These are phyloP conservation scores for Lachnum nothofagi DNA, from an alignment of 2,329 filamentous ascomycete species.

Conservation along the genomic window DNA sequence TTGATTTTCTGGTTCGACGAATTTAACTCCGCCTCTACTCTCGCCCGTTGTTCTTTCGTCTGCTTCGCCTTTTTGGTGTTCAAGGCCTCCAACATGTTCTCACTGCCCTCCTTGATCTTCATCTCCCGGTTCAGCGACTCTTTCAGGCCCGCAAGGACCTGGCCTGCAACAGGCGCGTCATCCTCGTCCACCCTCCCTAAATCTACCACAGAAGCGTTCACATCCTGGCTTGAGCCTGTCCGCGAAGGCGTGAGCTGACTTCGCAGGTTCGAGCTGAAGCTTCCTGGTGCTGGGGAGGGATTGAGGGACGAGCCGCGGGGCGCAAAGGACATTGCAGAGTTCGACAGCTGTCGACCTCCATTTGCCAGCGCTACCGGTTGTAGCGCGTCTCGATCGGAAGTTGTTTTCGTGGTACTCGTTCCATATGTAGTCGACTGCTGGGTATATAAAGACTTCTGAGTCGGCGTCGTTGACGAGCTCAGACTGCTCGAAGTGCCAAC, in stretches of 20 bases:
- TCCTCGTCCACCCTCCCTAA: conserved; percentile 61
- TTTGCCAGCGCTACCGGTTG: conserved; percentile 43
- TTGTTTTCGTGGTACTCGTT: conserved; percentile 39
- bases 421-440: conserved; percentile 40
- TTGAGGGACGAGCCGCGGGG: conserved; percentile 66
- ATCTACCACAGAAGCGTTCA: conserved; percentile 43
- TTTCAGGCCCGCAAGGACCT: conserved; percentile 68
- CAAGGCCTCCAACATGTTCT: conserved; percentile 93
- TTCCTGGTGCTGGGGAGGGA: conserved; percentile 67
- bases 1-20: conserved; percentile 73
- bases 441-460: conserved; percentile 47
- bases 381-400: conserved; percentile 54
- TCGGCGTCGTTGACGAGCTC: conserved; percentile 49
- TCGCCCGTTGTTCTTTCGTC: conserved; percentile 74
- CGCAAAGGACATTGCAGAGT: conserved; percentile 56
- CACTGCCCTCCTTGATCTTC: conserved; percentile 96
- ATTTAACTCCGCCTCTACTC: conserved; percentile 82
- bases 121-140: conserved; percentile 90
- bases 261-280: conserved; percentile 83
- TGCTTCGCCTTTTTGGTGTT: conserved; percentile 95
- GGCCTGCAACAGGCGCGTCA: conserved; percentile 57
- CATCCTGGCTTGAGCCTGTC: conserved; percentile 54
- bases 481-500: conserved; percentile 42
- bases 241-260: conserved; percentile 61
- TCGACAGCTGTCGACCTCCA: conserved; percentile 46